Evolutionary conservation across 2,329 filamentous ascomycete species (phyloP).

Genomic region (Exophiala bonariae): DNA sequence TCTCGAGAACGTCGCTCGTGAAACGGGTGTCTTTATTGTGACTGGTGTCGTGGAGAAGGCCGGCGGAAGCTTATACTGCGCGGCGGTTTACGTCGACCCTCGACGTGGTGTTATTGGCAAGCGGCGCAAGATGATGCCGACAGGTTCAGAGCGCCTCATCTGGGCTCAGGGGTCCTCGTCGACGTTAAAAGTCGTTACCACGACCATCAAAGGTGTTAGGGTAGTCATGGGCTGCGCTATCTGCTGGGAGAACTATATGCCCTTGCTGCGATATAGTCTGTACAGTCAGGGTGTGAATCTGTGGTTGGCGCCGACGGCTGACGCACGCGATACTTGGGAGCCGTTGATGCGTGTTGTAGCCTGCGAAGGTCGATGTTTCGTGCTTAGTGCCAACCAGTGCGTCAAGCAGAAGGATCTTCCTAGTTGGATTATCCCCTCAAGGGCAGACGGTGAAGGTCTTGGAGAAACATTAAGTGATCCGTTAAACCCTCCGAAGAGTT

Average conservation of each 20-base stretch:
- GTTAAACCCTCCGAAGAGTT: background rate
- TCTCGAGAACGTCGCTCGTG: constrained; percentile 70
- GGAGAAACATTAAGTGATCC: background rate
- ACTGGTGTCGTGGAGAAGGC: constrained; percentile 76
- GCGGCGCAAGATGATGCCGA: constrained; percentile 92
- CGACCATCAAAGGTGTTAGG: constrained; percentile 73
- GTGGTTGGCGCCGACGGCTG: constrained; percentile 86
- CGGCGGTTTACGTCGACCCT: constrained; percentile 78
- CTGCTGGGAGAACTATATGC: constrained; percentile 98
- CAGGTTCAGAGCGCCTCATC: constrained; percentile 75
- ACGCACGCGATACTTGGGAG: constrained; percentile 78
- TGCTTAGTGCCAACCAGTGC: constrained; percentile 79
- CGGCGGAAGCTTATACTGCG: constrained; percentile 81
- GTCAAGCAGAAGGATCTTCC: constrained; percentile 60
- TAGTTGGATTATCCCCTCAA: constrained; percentile 50
- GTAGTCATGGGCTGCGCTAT: constrained; percentile 74
- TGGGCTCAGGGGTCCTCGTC: constrained; percentile 56
- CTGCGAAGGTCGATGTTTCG: constrained; percentile 78
- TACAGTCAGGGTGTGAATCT: constrained; percentile 90
- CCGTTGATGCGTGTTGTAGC: constrained; percentile 76
- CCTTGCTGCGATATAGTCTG: constrained; percentile 75
- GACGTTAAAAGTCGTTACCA: constrained; percentile 76
- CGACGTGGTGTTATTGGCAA: constrained; percentile 72
- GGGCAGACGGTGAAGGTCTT: constrained; percentile 25
- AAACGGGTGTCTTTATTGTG: constrained; percentile 79